Evolutionary conservation across 1,139 yeast species (phyloP).

Genomic region (Geotrichum reessii): DNA sequence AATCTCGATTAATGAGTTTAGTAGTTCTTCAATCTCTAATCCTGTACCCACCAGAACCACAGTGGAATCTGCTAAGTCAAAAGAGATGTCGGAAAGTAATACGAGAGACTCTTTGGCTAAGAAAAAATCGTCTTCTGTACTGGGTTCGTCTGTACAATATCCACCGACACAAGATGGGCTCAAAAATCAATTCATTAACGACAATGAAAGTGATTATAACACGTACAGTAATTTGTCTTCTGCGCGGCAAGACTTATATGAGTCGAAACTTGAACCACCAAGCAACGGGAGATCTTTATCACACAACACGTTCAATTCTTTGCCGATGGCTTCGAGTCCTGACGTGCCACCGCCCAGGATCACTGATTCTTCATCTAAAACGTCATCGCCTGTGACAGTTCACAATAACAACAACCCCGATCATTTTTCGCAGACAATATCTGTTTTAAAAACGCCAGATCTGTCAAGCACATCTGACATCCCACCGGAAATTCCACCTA

Average conservation of each 20-base stretch:
- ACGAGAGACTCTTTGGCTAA: conserved; percentile 6
- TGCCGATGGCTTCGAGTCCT: background rate
- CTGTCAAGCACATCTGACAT: background rate
- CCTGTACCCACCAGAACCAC: background rate
- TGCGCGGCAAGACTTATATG: background rate
- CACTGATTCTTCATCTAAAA: background rate
- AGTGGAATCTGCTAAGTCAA: background rate
- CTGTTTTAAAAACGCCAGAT: background rate
- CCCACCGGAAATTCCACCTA: background rate
- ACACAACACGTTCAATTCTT: background rate
- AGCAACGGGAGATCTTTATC: background rate
- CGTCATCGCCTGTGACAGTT: background rate
- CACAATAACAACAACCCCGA: background rate
- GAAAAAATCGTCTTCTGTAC: conserved; percentile 3
- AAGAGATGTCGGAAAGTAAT: conserved; percentile 1
- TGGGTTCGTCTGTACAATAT: background rate
- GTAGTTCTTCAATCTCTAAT: background rate
- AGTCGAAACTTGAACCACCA: background rate
- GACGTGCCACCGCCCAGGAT: background rate
- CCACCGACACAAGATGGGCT: background rate
- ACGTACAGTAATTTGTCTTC: background rate
- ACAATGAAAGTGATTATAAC: background rate
- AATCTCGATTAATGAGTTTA: background rate
- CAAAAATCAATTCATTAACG: background rate
- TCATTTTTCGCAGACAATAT: background rate